Evolutionary conservation across 306 rosid genomes (phyloP).

Genomic region (Mucuna pruriens): DNA sequence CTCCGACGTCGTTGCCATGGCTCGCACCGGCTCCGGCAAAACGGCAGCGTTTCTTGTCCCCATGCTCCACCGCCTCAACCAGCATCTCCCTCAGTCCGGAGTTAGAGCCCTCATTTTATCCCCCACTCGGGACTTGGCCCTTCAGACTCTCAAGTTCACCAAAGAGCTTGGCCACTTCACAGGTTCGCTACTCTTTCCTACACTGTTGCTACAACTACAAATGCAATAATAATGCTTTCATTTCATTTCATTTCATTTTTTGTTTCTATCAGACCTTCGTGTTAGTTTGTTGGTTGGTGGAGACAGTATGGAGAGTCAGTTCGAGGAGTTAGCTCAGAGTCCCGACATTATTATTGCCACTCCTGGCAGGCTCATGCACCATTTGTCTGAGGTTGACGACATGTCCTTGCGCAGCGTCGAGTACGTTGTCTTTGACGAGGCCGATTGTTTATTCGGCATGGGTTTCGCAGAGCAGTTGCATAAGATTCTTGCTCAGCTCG

Average conservation of each 20-base stretch:
- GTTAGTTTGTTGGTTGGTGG: slow-evolving; percentile 94
- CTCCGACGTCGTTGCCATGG: slow-evolving; percentile 92
- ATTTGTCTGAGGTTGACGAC: slow-evolving; percentile 86
- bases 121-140: slow-evolving; percentile 87
- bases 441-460: slow-evolving; percentile 83
- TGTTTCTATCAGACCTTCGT: slow-evolving; percentile 62
- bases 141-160: slow-evolving; percentile 87
- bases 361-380: slow-evolving; percentile 98
- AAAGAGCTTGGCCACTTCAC: slow-evolving; percentile 75
- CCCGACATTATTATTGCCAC: slow-evolving; percentile 94
- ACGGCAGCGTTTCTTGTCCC: slow-evolving; percentile 93
- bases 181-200: slow-evolving; percentile 44
- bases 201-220: too few relatives aligned
- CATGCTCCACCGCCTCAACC: slow-evolving; percentile 80
- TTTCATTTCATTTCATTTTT: neutral
- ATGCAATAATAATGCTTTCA: neutral
- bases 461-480: slow-evolving; percentile 94
- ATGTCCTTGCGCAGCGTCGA: slow-evolving; percentile 83
- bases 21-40: slow-evolving; percentile 97
- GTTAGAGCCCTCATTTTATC: slow-evolving; percentile 85
- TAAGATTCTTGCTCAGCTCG: slow-evolving; percentile 72
- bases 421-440: slow-evolving; percentile 94
- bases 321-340: slow-evolving; percentile 81
- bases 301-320: slow-evolving; percentile 91
- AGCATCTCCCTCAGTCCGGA: slow-evolving; percentile 82